Percentiles rank a stretch among this genome's conserved stretches.
Conservation (phyloP, 139 green algal genomes). For the Volvox reticuliferus region DNA sequence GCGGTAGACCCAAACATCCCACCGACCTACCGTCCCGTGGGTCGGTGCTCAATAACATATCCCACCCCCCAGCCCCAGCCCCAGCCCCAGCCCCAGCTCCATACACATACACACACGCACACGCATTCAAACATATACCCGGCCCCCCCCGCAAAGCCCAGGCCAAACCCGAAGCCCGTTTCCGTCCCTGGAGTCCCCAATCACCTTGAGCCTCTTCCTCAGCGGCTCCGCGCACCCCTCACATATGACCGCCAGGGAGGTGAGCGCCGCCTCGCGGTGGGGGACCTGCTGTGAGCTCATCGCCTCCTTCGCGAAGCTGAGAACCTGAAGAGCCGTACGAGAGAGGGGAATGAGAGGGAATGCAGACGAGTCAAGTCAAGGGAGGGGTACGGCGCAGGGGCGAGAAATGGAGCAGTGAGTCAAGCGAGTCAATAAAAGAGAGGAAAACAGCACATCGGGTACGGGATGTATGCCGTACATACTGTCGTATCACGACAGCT, state of each 20-base stretch:
- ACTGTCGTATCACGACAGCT: no score
- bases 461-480: no score
- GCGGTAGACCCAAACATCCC: no score
- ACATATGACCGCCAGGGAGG: constrained; percentile 63
- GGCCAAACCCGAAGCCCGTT: neutral
- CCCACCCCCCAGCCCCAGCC: neutral
- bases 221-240: constrained; percentile 79
- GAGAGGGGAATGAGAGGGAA: neutral
- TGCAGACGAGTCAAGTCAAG: no score
- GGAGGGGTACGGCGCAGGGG: no score
- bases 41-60: neutral
- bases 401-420: no score
- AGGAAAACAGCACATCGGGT: no score
- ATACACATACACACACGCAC: neutral
- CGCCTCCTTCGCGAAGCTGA: constrained; percentile 52
- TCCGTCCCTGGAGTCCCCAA: neutral
- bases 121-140: neutral
- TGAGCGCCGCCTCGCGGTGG: constrained; percentile 60
- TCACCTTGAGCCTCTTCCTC: constrained; percentile 52
- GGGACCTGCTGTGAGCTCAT: constrained; percentile 4
- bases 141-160: no score
- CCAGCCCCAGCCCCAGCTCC: neutral
- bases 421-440: no score
- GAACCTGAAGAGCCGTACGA: neutral
- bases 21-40: neutral